A percentile compares a stretch with the other conserved stretches of the same genome.
These are phyloP conservation scores for Boletus bicolor DNA, from an alignment of 768 basidiomycete genomes.

Conservation along the genomic window DNA sequence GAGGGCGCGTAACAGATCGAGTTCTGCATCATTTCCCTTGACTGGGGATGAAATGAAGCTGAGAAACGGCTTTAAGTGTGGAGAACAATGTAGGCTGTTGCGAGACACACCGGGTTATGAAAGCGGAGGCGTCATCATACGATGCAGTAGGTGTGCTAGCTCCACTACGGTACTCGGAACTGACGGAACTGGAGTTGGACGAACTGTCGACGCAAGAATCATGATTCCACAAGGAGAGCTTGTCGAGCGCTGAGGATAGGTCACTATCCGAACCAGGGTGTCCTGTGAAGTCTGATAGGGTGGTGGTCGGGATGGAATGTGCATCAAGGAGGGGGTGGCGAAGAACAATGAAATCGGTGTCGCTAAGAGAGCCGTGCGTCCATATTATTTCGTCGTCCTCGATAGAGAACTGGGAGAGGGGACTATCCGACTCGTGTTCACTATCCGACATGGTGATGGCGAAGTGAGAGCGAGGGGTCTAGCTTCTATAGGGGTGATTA, in stretches of 20 bases:
- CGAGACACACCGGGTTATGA: conserved; percentile 26
- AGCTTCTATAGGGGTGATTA: background rate
- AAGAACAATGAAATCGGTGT: conserved; percentile 27
- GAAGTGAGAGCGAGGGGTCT: background rate
- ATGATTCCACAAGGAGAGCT: conserved; percentile 17
- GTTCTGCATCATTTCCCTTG: conserved; percentile 28
- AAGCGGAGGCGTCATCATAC: conserved; percentile 26
- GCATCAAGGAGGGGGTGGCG: conserved; percentile 17
- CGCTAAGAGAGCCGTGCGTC: conserved; percentile 5
- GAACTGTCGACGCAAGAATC: conserved; percentile 1
- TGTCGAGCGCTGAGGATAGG: conserved; percentile 14
- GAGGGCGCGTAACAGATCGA: conserved; percentile 67
- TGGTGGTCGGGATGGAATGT: conserved; percentile 12
- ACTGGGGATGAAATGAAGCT: conserved; percentile 25
- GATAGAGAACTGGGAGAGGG: conserved; percentile 13
- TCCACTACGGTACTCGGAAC: conserved; percentile 10
- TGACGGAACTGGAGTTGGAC: conserved; percentile 1
- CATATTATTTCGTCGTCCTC: conserved; percentile 27
- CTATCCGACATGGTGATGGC: conserved; percentile 11
- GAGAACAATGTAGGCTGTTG: background rate
- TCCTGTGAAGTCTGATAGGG: conserved; percentile 3
- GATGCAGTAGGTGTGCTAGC: conserved; percentile 14
- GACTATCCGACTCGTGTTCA: conserved; percentile 6
- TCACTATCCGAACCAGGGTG: conserved; percentile 10
- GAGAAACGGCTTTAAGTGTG: background rate